Conservation (phyloP, 1,284 basidiomycete species). For the Moesziomyces parantarcticus region DNA sequence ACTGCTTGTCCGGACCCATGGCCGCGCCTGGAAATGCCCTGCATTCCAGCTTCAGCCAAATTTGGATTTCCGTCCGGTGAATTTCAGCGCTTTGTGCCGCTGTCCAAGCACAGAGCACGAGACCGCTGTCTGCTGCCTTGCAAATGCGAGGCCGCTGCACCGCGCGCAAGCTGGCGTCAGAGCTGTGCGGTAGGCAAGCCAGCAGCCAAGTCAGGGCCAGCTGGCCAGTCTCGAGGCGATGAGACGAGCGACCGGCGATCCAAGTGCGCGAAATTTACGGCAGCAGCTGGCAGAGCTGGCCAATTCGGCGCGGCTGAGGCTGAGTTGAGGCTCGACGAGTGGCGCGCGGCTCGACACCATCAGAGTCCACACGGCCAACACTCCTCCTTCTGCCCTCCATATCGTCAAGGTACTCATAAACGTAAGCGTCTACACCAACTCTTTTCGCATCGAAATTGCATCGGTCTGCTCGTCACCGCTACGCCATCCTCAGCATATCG, state of each 20-base stretch:
- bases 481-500: not conserved
- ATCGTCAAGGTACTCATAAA: constrained; percentile 51
- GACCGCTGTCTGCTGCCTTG: constrained; percentile 11
- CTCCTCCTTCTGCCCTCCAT: constrained; percentile 45
- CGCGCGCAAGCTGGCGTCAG: not conserved
- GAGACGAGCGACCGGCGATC: not conserved
- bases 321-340: not conserved
- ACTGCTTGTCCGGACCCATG: not conserved
- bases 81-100: no score
- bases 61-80: not conserved
- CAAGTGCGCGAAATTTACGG: not conserved
- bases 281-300: not conserved
- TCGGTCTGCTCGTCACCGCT: constrained; percentile 3
- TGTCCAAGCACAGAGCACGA: not conserved
- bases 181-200: no score
- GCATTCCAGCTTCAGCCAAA: not conserved
- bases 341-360: constrained; percentile 22
- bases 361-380: constrained; percentile 15
- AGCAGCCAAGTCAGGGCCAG: not conserved
- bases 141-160: not conserved
- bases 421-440: constrained; percentile 40
- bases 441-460: not conserved
- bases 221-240: not conserved
- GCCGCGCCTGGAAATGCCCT: not conserved
- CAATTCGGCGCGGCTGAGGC: not conserved